phyloP scores from a whole-genome alignment of 1,284 basidiomycete species.

The Erythrobasidium hasegawianum region DNA sequence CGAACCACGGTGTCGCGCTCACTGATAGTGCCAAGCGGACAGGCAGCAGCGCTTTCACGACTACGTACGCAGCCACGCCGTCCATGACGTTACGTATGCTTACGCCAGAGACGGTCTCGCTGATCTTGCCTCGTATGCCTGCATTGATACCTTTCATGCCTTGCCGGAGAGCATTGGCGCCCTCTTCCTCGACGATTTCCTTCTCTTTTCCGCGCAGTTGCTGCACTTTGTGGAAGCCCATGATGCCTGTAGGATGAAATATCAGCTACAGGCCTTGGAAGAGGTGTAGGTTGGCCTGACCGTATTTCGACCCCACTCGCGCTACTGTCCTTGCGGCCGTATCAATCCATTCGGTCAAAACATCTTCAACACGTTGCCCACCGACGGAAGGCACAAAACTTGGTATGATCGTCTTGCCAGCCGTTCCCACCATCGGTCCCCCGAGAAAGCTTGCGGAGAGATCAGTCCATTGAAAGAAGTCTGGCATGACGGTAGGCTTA shows the following conservation, averaged over 20 bases:
- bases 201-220: slow-evolving; percentile 29
- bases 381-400: slow-evolving; percentile 21
- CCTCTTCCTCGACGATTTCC: slow-evolving; percentile 27
- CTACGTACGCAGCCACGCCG: slow-evolving; percentile 31
- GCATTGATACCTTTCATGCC: slow-evolving; percentile 13
- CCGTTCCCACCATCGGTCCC: slow-evolving; percentile 30
- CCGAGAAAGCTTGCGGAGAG: slow-evolving; percentile 27
- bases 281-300: not conserved
- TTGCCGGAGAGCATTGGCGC: slow-evolving; percentile 12
- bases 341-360: slow-evolving; percentile 32
- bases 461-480: slow-evolving; percentile 34
- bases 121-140: slow-evolving; percentile 22
- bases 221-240: slow-evolving; percentile 34
- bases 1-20: slow-evolving; percentile 28
- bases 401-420: slow-evolving; percentile 21
- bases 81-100: slow-evolving; percentile 33
- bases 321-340: slow-evolving; percentile 23
- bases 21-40: slow-evolving; percentile 21
- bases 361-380: slow-evolving; percentile 23
- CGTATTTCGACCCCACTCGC: slow-evolving; percentile 25
- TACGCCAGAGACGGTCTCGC: slow-evolving; percentile 33
- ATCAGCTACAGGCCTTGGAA: not conserved
- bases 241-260: slow-evolving; percentile 4
- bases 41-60: slow-evolving; percentile 27
- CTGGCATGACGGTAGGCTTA: slow-evolving; percentile 3